Percentiles rank a stretch among this genome's conserved stretches.
These are phyloP conservation scores for Coemansia sp. DNA, from an alignment of 192 early-diverging fungal genomes.

Conservation along the genomic window DNA sequence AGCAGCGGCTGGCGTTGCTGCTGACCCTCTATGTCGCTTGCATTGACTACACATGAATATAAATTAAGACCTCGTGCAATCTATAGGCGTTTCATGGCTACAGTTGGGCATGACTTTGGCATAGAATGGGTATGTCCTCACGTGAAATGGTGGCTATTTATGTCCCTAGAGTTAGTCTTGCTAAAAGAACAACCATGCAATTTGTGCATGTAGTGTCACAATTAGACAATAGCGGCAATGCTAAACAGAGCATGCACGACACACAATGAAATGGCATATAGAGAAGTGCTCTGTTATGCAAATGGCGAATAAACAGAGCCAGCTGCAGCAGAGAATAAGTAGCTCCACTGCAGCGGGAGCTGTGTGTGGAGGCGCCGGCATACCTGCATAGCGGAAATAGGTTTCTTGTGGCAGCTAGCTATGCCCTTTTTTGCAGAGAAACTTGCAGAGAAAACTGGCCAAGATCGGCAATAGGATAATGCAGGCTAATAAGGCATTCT, in stretches of 20 bases:
- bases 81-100: background rate
- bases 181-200: background rate
- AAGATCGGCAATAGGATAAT: background rate
- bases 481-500: background rate
- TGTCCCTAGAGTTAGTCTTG: background rate
- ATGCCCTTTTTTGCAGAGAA: too few relatives aligned
- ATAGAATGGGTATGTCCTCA: too few relatives aligned
- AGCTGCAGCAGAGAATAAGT: too few relatives aligned
- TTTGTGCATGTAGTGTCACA: background rate
- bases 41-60: constrained; percentile 5
- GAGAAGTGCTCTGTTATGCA: too few relatives aligned
- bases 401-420: too few relatives aligned
- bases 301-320: too few relatives aligned
- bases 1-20: constrained; percentile 5
- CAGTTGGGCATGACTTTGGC: background rate
- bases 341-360: too few relatives aligned
- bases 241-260: too few relatives aligned
- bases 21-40: constrained; percentile 23
- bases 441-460: background rate
- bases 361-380: constrained; percentile 1
- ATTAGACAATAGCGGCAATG: constrained; percentile 8
- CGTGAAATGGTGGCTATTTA: too few relatives aligned
- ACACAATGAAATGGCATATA: too few relatives aligned
- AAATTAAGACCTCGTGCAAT: constrained; percentile 8
- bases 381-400: background rate